A percentile compares a stretch with the other conserved stretches of the same genome.
Evolutionary conservation across 2,329 filamentous ascomycete genomes (phyloP).

Genomic region (Pestalotiopsis sp.): DNA sequence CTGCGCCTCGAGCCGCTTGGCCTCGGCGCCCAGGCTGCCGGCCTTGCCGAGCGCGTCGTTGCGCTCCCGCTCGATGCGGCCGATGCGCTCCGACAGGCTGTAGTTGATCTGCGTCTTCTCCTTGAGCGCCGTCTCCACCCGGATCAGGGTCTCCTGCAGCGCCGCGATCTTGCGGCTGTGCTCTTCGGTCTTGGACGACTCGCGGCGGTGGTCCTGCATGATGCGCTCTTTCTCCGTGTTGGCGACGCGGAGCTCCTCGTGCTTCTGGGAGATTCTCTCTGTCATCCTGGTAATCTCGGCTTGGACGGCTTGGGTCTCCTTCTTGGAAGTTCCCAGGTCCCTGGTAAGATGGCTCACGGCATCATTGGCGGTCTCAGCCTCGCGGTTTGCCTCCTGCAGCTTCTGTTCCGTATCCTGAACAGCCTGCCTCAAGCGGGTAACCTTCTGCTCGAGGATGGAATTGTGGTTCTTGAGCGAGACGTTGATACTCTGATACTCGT

Average conservation of each 20-base stretch:
- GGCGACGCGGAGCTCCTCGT: background rate
- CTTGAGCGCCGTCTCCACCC: background rate
- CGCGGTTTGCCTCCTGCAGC: background rate
- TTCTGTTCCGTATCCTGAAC: background rate
- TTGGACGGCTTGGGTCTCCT: background rate
- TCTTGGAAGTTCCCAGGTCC: background rate
- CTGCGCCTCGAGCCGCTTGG: background rate
- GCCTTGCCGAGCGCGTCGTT: background rate
- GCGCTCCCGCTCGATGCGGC: background rate
- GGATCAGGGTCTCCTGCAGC: background rate
- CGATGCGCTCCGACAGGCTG: background rate
- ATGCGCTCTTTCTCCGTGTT: background rate
- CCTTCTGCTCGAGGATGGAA: background rate
- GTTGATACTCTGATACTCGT: background rate
- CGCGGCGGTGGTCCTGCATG: background rate
- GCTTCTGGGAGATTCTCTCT: background rate
- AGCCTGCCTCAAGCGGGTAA: background rate
- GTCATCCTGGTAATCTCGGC: background rate
- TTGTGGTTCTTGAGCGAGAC: background rate
- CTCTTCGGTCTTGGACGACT: conserved; percentile 2
- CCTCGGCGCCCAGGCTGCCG: background rate
- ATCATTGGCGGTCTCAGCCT: background rate
- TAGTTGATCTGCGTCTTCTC: background rate
- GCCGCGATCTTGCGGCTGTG: background rate
- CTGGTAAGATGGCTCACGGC: background rate